Base-by-base conservation (phyloP, 495 filamentous ascomycete species). In the Sordaria brevicollis region DNA sequence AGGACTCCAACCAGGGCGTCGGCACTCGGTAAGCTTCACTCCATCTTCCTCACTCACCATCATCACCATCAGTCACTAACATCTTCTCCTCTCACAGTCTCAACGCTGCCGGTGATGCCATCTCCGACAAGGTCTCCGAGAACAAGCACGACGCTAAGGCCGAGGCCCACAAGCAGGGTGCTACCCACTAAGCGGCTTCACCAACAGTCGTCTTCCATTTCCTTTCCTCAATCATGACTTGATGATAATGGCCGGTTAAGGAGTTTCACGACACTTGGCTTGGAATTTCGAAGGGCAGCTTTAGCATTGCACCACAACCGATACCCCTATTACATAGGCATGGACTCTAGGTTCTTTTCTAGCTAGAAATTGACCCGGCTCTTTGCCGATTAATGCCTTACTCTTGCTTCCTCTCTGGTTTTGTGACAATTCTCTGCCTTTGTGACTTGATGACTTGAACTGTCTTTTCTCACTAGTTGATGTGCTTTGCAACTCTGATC, bases 101-200 rank as follows among this genome's bases (percentile, higher is more conserved):
- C 74, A 75, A 80, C 34, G 87, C 87, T 41, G 83, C 84, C 68
- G 86, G 86, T 74, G 85, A 88, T 69, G 85, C 85, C 71, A 68
- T 86, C 69, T 77, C 77, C 57, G 85, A 88, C 83, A 89, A 89
- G 85, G 39, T 82, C n/a, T 75, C 84, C 68, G 82, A 89, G 83
- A 76, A 76, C 70, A 83, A 82, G 80, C 78, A 88, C 79, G 80
- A 84, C 70, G 82, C 82, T 73, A 80, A 79, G 72, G 85, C 83
- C 76, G 85, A 86, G 74, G 79, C 79, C 78, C 81, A 87, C 85
- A 87, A 86, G 85, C 81, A 87, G 83, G 71, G 79, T 67, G 79
- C 78, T 67, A 86, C 83, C 76, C 85, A 87, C 83, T 87, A 86
- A 83, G 77, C 72, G 74, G 67, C 71, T 69, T 73, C 25, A 31